Conservation (phyloP, 1,139 yeast genomes). For the Zygosaccharomyces sapae region DNA sequence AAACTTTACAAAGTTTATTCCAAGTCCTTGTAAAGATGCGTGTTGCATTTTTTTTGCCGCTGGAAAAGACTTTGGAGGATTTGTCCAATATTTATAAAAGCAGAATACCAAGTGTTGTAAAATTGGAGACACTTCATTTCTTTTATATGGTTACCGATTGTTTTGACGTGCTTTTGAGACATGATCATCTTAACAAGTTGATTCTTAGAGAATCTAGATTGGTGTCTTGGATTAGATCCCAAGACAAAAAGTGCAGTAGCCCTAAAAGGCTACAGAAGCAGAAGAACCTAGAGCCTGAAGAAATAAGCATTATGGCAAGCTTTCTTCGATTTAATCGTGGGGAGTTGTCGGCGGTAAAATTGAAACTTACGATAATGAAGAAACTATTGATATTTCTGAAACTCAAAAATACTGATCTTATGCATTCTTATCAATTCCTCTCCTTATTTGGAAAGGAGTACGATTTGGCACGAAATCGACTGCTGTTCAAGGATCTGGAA, state of each 20-base stretch:
- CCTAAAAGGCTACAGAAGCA: slow-evolving; percentile 4
- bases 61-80: slow-evolving; percentile 13
- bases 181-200: slow-evolving; percentile 14
- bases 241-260: slow-evolving; percentile 11
- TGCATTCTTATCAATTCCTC: slow-evolving; percentile 23
- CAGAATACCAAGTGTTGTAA: slow-evolving; percentile 16
- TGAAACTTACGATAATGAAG: slow-evolving; percentile 40
- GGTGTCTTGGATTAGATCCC: slow-evolving; percentile 17
- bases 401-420: slow-evolving; percentile 45
- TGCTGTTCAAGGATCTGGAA: not conserved
- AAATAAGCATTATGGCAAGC: slow-evolving; percentile 49
- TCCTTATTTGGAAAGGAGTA: slow-evolving; percentile 18
- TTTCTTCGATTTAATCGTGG: slow-evolving; percentile 52
- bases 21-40: slow-evolving; percentile 12
- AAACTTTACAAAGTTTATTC: slow-evolving; percentile 17
- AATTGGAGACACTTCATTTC: slow-evolving; percentile 17
- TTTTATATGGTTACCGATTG: slow-evolving; percentile 19
- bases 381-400: slow-evolving; percentile 45
- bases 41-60: slow-evolving; percentile 20
- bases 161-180: slow-evolving; percentile 16
- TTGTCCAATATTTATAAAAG: slow-evolving; percentile 14
- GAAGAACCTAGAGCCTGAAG: slow-evolving; percentile 39
- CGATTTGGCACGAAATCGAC: slow-evolving; percentile 2
- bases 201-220: slow-evolving; percentile 13
- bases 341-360: slow-evolving; percentile 43